Evolutionary conservation across 306 rosid species (phyloP).

Genomic region (Calophaca sinica): DNA sequence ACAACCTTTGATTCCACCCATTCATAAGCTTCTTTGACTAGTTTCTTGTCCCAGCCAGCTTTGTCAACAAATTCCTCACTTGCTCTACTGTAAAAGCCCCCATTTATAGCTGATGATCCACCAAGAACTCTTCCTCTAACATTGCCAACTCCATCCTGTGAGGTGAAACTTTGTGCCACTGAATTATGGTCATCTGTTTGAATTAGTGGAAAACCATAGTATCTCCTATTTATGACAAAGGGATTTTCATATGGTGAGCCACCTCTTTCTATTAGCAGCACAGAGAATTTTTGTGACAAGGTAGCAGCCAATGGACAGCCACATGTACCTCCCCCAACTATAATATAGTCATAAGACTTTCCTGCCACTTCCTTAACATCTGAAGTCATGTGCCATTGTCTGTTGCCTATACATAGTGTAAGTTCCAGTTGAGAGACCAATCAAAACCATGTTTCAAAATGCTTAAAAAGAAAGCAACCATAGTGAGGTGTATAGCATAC

Average conservation of each 20-base stretch:
- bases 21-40: conserved; percentile 62
- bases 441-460: conserved; percentile 34
- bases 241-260: conserved; percentile 74
- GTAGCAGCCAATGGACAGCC: conserved; percentile 85
- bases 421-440: background rate
- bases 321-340: conserved; percentile 83
- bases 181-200: conserved; percentile 57
- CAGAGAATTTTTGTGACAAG: conserved; percentile 66
- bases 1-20: conserved; percentile 82
- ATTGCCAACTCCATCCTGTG: conserved; percentile 66
- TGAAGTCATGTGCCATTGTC: conserved; percentile 68
- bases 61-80: conserved; percentile 62
- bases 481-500: conserved; percentile 40
- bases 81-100: conserved; percentile 79
- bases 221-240: conserved; percentile 56
- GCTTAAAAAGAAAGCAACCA: background rate
- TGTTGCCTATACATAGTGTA: conserved; percentile 38
- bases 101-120: conserved; percentile 80
- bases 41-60: conserved; percentile 67
- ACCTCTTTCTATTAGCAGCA: conserved; percentile 77
- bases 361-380: conserved; percentile 68
- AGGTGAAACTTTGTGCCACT: conserved; percentile 74
- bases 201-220: conserved; percentile 65
- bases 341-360: conserved; percentile 68
- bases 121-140: conserved; percentile 85